Evolutionary conservation across 768 basidiomycete species (phyloP), one percentile per base, ranked within the genome.

Genomic region (Psilocybe cubensis): DNA sequence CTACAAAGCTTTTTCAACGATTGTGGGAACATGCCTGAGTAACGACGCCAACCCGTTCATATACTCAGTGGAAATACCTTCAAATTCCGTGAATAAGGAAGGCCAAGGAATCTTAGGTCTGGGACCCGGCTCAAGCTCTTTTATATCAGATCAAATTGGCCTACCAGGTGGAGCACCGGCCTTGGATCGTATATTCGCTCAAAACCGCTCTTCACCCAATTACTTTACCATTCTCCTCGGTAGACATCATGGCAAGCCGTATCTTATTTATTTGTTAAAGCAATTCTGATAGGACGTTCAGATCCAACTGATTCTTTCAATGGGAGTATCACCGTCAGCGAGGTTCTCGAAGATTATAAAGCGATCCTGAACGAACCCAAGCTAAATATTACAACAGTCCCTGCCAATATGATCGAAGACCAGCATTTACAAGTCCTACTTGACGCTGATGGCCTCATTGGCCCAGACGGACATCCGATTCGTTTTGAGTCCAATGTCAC

Each of bases 381-480:
- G 59, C 76, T 87, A 25, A 59, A 76, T 9, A 83, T 91, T 35
- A 72, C 78, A 1, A 59, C 65, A 14, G 70, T 79, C 4, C 60
- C 75, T 18, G 60, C 71, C 2, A 57, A 51, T 18, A 54, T 72
- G 29, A 48, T 65, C 3, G 73, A 70, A 14, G 74, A 80, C 53
- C 88, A 89, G 65, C 87, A 91, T 62, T 89, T 88, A 76, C 84
- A 86, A 61, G 74, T 84, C 0, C 70, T 87, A 23, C 76, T 89
- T 7, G 90, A 91, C 61, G 69, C 75, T 10, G 72, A 87, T 58
- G 85, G 85, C 1, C 73, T 91, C 52, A 79, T 85, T 21, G 88
- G 85, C 1, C 86, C 87, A 0, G 79, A 86, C 54, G 85, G 85
- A 5, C 66, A 81, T 25, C 57, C 72, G 17, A 81, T 88, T 41